These are phyloP conservation scores for Phytopythium sindhum DNA, from an alignment of 352 stramenopile species.

Conservation along the genomic window DNA sequence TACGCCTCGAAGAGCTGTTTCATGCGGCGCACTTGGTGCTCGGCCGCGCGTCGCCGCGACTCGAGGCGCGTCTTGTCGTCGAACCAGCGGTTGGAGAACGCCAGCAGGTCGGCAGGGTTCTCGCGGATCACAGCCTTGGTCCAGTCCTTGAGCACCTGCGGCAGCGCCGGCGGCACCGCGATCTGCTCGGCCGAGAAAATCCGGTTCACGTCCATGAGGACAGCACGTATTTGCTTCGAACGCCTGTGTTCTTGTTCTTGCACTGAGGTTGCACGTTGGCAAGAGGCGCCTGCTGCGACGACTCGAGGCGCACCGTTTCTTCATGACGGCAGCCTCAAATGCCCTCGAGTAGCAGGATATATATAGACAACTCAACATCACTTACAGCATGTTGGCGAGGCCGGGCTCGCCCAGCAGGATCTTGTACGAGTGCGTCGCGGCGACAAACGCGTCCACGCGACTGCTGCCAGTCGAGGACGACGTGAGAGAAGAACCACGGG, in stretches of 20 bases:
- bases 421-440: constrained; percentile 78
- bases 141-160: constrained; percentile 88
- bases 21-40: constrained; percentile 65
- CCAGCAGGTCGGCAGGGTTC: constrained; percentile 67
- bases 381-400: constrained; percentile 31
- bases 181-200: constrained; percentile 93
- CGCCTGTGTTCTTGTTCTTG: background rate
- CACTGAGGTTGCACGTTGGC: background rate
- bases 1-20: constrained; percentile 75
- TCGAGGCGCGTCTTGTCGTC: constrained; percentile 64
- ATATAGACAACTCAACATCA: background rate
- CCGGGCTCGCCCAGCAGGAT: constrained; percentile 52
- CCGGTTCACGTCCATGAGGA: constrained; percentile 87
- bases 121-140: constrained; percentile 87
- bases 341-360: background rate
- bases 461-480: constrained; percentile 24
- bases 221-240: background rate
- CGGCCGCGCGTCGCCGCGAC: constrained; percentile 58
- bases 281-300: background rate
- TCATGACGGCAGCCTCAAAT: background rate
- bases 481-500: constrained; percentile 15
- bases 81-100: constrained; percentile 87
- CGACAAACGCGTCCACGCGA: constrained; percentile 77
- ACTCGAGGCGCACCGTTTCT: background rate
- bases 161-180: constrained; percentile 82